phyloP scores from a whole-genome alignment of 2,329 filamentous ascomycete genomes.

The Colletotrichum graminicola region DNA sequence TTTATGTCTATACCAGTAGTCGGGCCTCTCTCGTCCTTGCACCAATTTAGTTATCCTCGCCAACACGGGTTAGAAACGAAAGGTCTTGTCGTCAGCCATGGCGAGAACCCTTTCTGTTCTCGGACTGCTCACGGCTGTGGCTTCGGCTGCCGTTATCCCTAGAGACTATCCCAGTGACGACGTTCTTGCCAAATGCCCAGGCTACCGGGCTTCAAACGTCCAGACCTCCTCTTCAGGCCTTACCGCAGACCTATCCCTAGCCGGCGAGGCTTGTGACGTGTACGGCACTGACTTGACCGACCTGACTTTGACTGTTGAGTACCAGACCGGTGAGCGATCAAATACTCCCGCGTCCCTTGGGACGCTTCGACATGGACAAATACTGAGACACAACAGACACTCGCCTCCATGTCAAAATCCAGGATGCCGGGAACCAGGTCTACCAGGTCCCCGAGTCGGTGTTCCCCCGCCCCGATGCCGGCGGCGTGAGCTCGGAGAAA shows the following conservation, averaged over 20 bases:
- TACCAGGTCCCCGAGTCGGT: slow-evolving; percentile 81
- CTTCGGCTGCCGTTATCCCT: slow-evolving; percentile 34
- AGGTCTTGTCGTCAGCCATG: slow-evolving; percentile 24
- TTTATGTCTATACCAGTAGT: background rate
- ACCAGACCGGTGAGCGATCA: slow-evolving; percentile 47
- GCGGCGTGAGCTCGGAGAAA: slow-evolving; percentile 46
- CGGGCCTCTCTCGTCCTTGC: background rate
- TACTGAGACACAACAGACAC: slow-evolving; percentile 57
- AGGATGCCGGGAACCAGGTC: slow-evolving; percentile 75
- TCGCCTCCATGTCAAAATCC: slow-evolving; percentile 81
- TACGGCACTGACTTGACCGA: slow-evolving; percentile 45
- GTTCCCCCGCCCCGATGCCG: slow-evolving; percentile 68
- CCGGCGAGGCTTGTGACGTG: slow-evolving; percentile 45
- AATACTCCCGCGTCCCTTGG: background rate
- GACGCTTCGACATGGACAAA: background rate
- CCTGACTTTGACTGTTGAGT: slow-evolving; percentile 49
- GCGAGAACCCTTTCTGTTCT: slow-evolving; percentile 29
- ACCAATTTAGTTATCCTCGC: background rate
- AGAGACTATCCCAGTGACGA: slow-evolving; percentile 38
- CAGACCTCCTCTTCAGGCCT: slow-evolving; percentile 65
- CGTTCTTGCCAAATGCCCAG: slow-evolving; percentile 31
- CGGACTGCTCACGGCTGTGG: slow-evolving; percentile 24
- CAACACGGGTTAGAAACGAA: background rate
- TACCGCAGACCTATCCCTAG: slow-evolving; percentile 54
- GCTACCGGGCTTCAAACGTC: slow-evolving; percentile 72